phyloP scores from a whole-genome alignment of 2,329 filamentous ascomycete species.

The Phialophora tarda region DNA sequence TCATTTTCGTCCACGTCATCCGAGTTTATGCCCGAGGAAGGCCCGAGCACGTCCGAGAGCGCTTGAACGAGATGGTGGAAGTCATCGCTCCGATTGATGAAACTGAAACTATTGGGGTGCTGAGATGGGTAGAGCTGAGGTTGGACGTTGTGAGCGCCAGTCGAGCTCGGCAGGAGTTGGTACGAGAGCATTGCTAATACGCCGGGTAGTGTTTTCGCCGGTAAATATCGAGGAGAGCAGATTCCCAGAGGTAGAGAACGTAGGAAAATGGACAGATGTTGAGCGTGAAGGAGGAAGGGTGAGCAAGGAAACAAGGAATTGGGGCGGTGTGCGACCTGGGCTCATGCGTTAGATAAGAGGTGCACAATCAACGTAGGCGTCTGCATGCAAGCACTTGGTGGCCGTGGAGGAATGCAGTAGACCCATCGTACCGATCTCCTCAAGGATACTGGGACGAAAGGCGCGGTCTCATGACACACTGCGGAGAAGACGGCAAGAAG shows the following conservation, averaged over 20 bases:
- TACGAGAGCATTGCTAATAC: conserved; percentile 24
- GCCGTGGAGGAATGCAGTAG: conserved; percentile 1
- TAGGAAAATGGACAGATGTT: conserved; percentile 5
- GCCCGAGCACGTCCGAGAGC: conserved; percentile 76
- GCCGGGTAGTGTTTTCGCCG: neutral
- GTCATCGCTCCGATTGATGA: conserved; percentile 23
- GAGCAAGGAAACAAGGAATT: neutral
- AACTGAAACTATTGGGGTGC: conserved; percentile 19
- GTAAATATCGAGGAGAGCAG: neutral
- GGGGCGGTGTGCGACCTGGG: conserved; percentile 18
- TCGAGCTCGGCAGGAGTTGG: conserved; percentile 1
- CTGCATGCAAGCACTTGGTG: conserved; percentile 2
- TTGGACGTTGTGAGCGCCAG: conserved; percentile 2
- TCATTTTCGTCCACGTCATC: conserved; percentile 78
- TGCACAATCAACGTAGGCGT: neutral
- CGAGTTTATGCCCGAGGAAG: conserved; percentile 80
- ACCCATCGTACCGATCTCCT: neutral
- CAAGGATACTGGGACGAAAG: neutral
- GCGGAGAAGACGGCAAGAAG: neutral
- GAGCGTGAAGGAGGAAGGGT: neutral
- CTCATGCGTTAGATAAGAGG: conserved; percentile 1
- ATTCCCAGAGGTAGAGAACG: neutral
- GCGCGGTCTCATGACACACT: conserved; percentile 15
- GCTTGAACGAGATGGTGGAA: conserved; percentile 75
- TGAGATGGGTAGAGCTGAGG: conserved; percentile 21